phyloP scores from a whole-genome alignment of 371 early-diverging fungal genomes.

The Mucor racemosus region DNA sequence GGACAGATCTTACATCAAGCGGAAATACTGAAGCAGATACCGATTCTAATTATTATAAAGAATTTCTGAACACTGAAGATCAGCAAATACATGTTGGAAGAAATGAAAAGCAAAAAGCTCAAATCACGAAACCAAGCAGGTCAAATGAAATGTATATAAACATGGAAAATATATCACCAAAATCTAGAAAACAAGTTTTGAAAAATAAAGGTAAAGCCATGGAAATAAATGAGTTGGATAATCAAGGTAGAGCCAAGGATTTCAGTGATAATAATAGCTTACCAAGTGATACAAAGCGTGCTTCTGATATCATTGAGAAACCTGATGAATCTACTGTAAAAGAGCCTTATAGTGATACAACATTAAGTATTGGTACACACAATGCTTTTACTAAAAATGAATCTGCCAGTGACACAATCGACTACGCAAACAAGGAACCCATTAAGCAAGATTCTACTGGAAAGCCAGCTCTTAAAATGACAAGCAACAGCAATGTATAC shows the following conservation, averaged over 20 bases:
- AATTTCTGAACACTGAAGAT: not conserved
- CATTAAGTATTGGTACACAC: not conserved
- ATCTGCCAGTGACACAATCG: not conserved
- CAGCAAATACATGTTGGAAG: not conserved
- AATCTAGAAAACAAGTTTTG: too few species aligned
- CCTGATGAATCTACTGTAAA: not conserved
- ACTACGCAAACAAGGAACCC: not conserved
- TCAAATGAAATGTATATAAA: too few species aligned
- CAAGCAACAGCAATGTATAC: not conserved
- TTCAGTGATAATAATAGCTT: not conserved
- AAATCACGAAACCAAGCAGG: too few species aligned
- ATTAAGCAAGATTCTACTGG: not conserved
- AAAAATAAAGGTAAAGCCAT: not conserved
- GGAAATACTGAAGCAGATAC: not conserved
- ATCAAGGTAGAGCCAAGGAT: not conserved
- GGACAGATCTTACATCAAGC: not conserved
- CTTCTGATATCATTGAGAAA: not conserved
- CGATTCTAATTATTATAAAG: not conserved
- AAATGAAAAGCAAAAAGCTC: not conserved
- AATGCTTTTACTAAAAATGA: conserved; percentile 1
- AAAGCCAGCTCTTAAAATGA: not conserved
- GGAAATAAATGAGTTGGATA: not conserved
- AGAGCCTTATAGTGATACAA: not conserved
- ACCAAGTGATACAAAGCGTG: not conserved
- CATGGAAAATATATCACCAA: too few species aligned